Conservation (phyloP, 768 basidiomycete species). For the Ephemerocybe angulata region DNA sequence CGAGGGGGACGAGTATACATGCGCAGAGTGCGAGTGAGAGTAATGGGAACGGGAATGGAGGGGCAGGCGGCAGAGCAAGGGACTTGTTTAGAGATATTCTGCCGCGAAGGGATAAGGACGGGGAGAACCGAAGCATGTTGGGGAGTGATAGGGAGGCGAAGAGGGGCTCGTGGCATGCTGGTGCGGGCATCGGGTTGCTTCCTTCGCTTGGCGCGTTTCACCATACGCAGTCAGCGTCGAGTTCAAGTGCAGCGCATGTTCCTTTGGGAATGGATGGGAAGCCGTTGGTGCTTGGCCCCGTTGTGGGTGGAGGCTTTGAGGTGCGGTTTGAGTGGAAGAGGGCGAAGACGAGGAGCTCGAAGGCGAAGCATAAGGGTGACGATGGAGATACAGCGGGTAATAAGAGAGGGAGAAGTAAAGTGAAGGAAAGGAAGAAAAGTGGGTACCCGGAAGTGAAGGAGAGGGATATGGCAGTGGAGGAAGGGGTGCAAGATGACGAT, state of each 20-base stretch:
- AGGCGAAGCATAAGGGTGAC: constrained; percentile 21
- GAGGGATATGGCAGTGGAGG: constrained; percentile 4
- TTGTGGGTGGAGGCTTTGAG: constrained; percentile 48
- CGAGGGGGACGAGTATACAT: neutral
- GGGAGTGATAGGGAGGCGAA: constrained; percentile 12
- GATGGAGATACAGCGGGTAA: constrained; percentile 8
- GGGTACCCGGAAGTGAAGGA: neutral
- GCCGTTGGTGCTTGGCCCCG: constrained; percentile 4
- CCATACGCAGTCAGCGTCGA: neutral
- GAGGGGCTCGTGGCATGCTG: constrained; percentile 11
- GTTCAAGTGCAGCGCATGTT: neutral
- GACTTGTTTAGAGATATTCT: constrained; percentile 4
- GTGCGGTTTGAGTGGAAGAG: constrained; percentile 80
- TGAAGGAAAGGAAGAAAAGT: constrained; percentile 10
- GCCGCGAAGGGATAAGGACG: neutral
- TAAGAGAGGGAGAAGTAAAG: constrained; percentile 14
- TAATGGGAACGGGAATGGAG: neutral
- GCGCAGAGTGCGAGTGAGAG: constrained; percentile 6
- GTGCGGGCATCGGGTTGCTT: constrained; percentile 4
- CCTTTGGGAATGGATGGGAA: neutral
- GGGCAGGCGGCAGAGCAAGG: neutral
- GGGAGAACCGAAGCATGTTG: neutral
- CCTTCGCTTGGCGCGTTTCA: neutral
- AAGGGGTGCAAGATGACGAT: neutral
- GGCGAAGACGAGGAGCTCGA: constrained; percentile 33